Base-by-base conservation (phyloP, 257 asterid species). In the Nicotiana noctiflora region DNA sequence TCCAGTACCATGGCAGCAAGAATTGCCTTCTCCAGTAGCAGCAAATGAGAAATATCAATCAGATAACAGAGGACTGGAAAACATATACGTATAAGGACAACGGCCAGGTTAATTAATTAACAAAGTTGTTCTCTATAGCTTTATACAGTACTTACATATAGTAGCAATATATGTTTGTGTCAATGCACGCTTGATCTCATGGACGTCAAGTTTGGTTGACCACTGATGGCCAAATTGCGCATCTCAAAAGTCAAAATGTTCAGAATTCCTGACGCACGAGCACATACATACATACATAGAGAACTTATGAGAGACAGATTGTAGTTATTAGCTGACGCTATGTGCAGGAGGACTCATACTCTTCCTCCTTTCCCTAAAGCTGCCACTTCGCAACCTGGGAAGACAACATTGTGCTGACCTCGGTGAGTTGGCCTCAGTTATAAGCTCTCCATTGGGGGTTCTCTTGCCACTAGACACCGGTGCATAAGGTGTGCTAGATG, bases 361-460 rank as follows among this genome's bases (percentile, higher is more conserved):
- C 86, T 84, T 87, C 84, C 63, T 91, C 86, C 85, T 87, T 62
- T 85, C 95, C 25, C 82, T 90, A 29, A 85, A 83, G 89, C 93
- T 89, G 62, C 87, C 84, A 65, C 81, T 88, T 12, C 83, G 83
- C 83, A 93, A 10, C 89, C 86, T 85, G 2, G 97, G 98, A 66
- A 91, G 85, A 84, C 98, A 93, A 68, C 93, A 90, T 27, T 89
- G 93, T 8, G 72, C 70, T 12, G 91, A 78, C 79, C 81, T 91
- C 18, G n/a, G 46, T 5, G 85, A 18, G 83, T 79, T 83, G n/a
- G 82, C 86, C 21, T 82, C 84, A 1, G 14, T 77, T 53, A 19
- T 67, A 1, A 52, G 23, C 40, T 70, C 83, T 13, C 79, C 77
- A 23, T 17, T 82, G 1, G 90, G 87, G 77, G 87, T 87, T 85